Evolutionary conservation across 2,329 filamentous ascomycete genomes (phyloP).

Genomic region (Aureobasidium leucospermi): DNA sequence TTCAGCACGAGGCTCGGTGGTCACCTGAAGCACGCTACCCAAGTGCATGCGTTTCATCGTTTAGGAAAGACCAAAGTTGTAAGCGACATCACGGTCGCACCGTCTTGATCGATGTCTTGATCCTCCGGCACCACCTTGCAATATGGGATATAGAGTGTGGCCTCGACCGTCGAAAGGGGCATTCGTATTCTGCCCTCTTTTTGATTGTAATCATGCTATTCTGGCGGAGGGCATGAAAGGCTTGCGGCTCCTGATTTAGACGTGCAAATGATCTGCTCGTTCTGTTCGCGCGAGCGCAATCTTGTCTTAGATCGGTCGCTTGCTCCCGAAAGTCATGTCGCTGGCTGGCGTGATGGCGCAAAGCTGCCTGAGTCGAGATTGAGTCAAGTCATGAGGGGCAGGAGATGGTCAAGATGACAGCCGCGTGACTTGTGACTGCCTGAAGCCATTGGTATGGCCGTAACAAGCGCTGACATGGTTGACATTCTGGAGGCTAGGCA

Average conservation of each 20-base stretch:
- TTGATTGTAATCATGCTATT: not conserved
- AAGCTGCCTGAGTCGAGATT: not conserved
- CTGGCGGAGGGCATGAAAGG: no score
- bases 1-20: not conserved
- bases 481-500: not conserved
- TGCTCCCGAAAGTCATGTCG: not conserved
- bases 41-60: slow-evolving; percentile 6
- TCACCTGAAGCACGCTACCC: slow-evolving; percentile 4
- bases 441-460: not conserved
- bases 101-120: not conserved
- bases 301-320: not conserved
- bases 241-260: not conserved
- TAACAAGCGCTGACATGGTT: not conserved
- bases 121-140: not conserved
- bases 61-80: not conserved
- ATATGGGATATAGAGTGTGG: not conserved
- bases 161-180: not conserved
- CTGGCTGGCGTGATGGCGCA: not conserved
- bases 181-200: not conserved
- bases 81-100: not conserved
- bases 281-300: not conserved
- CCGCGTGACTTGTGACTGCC: not conserved
- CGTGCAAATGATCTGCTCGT: not conserved
- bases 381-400: not conserved
- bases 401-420: not conserved